These are phyloP conservation scores for Calonectria ilicicola DNA, from an alignment of 2,329 filamentous ascomycete genomes.

Conservation along the genomic window DNA sequence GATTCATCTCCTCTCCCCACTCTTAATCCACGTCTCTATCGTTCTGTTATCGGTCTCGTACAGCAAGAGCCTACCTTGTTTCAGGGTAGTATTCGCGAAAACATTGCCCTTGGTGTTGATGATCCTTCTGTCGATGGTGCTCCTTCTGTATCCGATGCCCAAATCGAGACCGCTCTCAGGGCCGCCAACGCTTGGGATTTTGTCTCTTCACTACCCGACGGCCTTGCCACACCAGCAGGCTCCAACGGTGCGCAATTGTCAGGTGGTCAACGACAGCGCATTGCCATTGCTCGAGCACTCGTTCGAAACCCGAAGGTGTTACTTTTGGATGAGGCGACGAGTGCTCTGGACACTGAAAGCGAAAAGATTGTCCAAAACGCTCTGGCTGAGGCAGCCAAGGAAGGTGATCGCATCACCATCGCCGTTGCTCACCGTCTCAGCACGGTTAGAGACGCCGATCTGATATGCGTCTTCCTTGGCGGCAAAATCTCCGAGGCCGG, in stretches of 20 bases:
- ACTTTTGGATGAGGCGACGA: constrained; percentile 42
- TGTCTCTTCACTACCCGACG: constrained; percentile 50
- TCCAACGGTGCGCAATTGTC: constrained; percentile 74
- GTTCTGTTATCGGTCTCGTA: constrained; percentile 65
- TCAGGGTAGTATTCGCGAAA: constrained; percentile 84
- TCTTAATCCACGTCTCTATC: constrained; percentile 62
- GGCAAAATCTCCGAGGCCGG: constrained; percentile 69
- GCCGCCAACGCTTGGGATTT: constrained; percentile 65
- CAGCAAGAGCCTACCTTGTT: constrained; percentile 76
- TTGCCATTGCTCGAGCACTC: constrained; percentile 77
- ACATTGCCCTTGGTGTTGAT: constrained; percentile 66
- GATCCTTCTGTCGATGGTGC: constrained; percentile 23
- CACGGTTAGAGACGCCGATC: constrained; percentile 82
- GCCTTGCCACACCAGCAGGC: constrained; percentile 71
- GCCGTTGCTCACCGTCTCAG: constrained; percentile 90
- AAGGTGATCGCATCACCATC: constrained; percentile 62
- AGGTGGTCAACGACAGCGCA: constrained; percentile 75
- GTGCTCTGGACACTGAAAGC: constrained; percentile 43
- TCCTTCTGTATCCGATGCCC: constrained; percentile 36
- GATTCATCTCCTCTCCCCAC: constrained; percentile 55
- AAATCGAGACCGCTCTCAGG: constrained; percentile 58
- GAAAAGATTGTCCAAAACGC: constrained; percentile 76
- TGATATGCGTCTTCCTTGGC: constrained; percentile 71
- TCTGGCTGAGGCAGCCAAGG: constrained; percentile 78
- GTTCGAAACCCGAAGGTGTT: constrained; percentile 41